Evolutionary conservation across 805 yeast genomes (phyloP).

Genomic region (Naumovozyma dairenensis): DNA sequence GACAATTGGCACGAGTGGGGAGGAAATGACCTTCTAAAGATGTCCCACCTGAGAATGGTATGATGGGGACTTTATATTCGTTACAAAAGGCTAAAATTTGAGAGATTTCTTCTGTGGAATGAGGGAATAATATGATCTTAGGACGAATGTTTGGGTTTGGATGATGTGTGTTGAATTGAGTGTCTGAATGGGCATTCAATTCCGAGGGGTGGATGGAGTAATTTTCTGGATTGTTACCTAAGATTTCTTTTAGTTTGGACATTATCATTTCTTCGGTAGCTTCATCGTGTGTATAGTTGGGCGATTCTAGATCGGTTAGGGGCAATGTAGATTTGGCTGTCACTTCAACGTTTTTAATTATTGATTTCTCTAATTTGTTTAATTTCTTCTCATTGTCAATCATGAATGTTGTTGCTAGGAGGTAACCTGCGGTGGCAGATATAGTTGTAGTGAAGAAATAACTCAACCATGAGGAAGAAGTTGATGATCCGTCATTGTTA

Average conservation of each 20-base stretch:
- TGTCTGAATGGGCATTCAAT: constrained; percentile 45
- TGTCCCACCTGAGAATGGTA: constrained; percentile 74
- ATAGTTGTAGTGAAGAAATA: constrained; percentile 7
- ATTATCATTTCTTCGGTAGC: constrained; percentile 34
- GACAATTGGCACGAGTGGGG: constrained; percentile 58
- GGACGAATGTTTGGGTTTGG: constrained; percentile 53
- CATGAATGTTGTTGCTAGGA: not conserved
- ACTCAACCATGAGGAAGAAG: constrained; percentile 1
- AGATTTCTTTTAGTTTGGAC: constrained; percentile 30
- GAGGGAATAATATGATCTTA: constrained; percentile 49
- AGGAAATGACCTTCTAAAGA: constrained; percentile 76
- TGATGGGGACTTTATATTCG: constrained; percentile 52
- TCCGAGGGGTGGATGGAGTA: constrained; percentile 31
- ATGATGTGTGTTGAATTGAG: constrained; percentile 55
- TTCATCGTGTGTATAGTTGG: constrained; percentile 30
- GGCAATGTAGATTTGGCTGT: constrained; percentile 13
- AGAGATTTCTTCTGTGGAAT: constrained; percentile 57
- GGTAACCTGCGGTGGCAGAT: constrained; percentile 6
- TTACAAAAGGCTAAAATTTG: constrained; percentile 52
- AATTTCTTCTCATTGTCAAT: not conserved
- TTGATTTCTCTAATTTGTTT: not conserved
- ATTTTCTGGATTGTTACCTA: constrained; percentile 32
- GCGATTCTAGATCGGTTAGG: constrained; percentile 14
- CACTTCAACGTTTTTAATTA: constrained; percentile 3
- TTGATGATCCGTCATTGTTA: not conserved